Evolutionary conservation across 2,329 filamentous ascomycete genomes (phyloP).

Genomic region (Falciphora oryzae): DNA sequence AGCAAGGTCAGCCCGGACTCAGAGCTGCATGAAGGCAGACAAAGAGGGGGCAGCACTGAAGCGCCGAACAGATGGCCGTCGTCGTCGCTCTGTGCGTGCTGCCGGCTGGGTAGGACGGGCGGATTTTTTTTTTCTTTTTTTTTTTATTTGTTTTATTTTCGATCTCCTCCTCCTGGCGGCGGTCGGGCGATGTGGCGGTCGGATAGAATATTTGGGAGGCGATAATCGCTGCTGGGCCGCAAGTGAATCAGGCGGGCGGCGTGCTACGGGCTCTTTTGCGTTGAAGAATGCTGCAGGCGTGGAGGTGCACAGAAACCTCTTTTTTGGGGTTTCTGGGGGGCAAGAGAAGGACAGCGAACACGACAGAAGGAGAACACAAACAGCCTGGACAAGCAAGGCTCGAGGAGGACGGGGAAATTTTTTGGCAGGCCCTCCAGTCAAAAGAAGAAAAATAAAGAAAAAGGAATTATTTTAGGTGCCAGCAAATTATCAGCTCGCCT

Average conservation of each 20-base stretch:
- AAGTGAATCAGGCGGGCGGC: not conserved
- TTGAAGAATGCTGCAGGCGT: not conserved
- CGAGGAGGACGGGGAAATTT: not conserved
- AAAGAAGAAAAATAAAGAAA: not conserved
- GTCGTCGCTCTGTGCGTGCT: not conserved
- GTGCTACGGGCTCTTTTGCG: not conserved
- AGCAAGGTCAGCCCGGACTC: conserved; percentile 1
- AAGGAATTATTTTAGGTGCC: not conserved
- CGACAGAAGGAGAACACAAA: not conserved
- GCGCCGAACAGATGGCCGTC: not conserved
- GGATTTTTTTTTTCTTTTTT: conserved; percentile 7
- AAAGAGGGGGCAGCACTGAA: conserved; percentile 1
- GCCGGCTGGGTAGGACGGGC: not conserved
- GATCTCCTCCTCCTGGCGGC: not conserved
- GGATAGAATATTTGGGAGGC: not conserved
- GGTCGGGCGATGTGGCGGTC: conserved; percentile 1
- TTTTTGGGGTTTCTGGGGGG: not conserved
- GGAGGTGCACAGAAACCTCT: not conserved
- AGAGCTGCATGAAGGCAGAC: conserved; percentile 4
- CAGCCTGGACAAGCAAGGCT: not conserved
- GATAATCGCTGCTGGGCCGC: not conserved
- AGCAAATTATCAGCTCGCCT: conserved; percentile 1
- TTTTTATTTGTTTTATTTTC: conserved; percentile 1
- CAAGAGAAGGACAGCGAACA: not conserved
- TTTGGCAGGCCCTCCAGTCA: not conserved